Evolutionary conservation across 1,284 basidiomycete species (phyloP).

Genomic region (Trametes versicolor): DNA sequence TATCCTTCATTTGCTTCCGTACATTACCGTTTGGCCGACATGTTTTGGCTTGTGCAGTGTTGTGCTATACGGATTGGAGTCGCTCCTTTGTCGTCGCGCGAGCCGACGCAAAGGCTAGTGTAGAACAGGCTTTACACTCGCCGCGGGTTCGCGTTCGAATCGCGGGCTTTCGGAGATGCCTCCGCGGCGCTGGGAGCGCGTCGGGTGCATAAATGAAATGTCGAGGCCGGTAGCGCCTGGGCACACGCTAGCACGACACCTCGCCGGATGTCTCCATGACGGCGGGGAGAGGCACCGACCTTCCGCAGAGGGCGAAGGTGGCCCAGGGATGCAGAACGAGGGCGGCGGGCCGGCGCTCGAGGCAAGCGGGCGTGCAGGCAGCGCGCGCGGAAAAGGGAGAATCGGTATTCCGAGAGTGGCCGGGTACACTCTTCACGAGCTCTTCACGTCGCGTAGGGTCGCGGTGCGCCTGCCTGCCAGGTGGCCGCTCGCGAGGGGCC

Average conservation of each 20-base stretch:
- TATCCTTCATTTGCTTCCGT: constrained; percentile 8
- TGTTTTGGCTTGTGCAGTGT: constrained; percentile 14
- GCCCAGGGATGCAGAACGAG: constrained; percentile 8
- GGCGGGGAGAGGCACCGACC: constrained; percentile 20
- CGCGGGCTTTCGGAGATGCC: constrained; percentile 9
- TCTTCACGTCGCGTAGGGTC: constrained; percentile 27
- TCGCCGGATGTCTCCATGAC: constrained; percentile 31
- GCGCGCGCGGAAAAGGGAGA: constrained; percentile 14
- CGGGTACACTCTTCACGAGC: constrained; percentile 24
- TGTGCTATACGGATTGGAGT: constrained; percentile 13
- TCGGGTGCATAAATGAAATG: constrained; percentile 9
- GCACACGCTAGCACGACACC: constrained; percentile 5
- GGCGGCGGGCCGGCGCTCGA: constrained; percentile 13
- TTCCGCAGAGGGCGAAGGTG: constrained; percentile 13
- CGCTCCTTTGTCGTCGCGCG: constrained; percentile 14
- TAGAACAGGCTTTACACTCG: constrained; percentile 18
- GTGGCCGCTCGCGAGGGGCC: constrained; percentile 8
- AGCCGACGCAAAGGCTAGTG: background rate
- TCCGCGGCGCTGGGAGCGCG: constrained; percentile 19
- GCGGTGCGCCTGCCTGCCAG: constrained; percentile 14
- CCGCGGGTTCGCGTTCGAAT: background rate
- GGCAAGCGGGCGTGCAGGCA: constrained; percentile 7
- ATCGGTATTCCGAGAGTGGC: constrained; percentile 12
- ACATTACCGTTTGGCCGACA: constrained; percentile 10
- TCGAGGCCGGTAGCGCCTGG: background rate